phyloP scores from a whole-genome alignment of 1,284 basidiomycete species.

The Porphyrellus sp. region DNA sequence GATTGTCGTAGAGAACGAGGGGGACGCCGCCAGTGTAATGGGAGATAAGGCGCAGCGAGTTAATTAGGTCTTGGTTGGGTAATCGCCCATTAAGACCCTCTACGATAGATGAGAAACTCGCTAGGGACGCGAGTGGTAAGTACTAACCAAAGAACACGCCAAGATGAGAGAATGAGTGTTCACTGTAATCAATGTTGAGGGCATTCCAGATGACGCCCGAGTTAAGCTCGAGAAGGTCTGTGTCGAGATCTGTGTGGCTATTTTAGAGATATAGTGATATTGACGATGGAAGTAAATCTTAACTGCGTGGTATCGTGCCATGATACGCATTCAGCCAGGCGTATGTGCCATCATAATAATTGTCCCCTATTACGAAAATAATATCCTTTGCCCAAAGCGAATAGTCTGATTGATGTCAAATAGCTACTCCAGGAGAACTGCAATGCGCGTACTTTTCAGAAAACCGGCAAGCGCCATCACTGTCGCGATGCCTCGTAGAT shows the following conservation, averaged over 20 bases:
- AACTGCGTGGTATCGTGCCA: slow-evolving; percentile 66
- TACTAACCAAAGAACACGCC: slow-evolving; percentile 84
- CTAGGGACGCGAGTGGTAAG: neutral
- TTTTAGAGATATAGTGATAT: neutral
- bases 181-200: slow-evolving; percentile 91
- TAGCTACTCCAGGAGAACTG: neutral
- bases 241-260: slow-evolving; percentile 53
- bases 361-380: slow-evolving; percentile 87
- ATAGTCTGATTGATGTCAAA: slow-evolving; percentile 52
- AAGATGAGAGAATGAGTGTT: slow-evolving; percentile 93
- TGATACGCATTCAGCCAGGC: slow-evolving; percentile 90
- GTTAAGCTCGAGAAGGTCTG: slow-evolving; percentile 57
- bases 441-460: slow-evolving; percentile 61
- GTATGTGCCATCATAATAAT: slow-evolving; percentile 86
- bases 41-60: slow-evolving; percentile 76
- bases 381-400: slow-evolving; percentile 95
- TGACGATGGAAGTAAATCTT: slow-evolving; percentile 3
- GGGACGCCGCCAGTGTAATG: slow-evolving; percentile 70
- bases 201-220: slow-evolving; percentile 94
- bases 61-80: slow-evolving; percentile 94
- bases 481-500: slow-evolving; percentile 84
- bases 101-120: slow-evolving; percentile 33
- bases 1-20: slow-evolving; percentile 73
- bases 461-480: slow-evolving; percentile 82
- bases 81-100: slow-evolving; percentile 94